Base-by-base conservation (phyloP, 306 rosid genomes). In the barrel medic (Medicago truncatula) region DNA sequence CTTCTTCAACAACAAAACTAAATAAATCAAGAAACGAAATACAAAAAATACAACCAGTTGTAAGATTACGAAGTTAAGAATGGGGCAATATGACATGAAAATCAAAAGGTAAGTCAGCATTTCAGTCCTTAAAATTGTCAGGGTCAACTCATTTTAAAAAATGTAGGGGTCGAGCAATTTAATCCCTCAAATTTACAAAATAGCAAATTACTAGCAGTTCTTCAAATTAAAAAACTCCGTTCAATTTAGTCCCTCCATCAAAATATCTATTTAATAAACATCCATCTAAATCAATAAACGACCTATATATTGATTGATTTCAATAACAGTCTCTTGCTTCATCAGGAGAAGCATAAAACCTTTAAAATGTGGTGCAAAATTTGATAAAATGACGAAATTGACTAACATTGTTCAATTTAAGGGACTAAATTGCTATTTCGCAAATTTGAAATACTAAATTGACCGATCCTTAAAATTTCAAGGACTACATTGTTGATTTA, bases 1-100 rank as follows among this genome's bases (percentile, higher is more conserved):
- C 40, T 65, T 20, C 53, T 17, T 40, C 78, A 67, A 28, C 66
- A 66, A 46, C 8, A 44, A 57, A 67, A 67, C 16, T 50, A 64
- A 63, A 71, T 34, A 50, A 28, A 63, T 18, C 20, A 53, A 40
- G 8, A 40, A 41, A 62, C 34, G n/a, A n/a, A 61, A 60, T 31
- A 47, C 10, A 54, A 36, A 53, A 71, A 71, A 17, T 49, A 49
- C 20, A 9, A 70, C 72, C 39, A 15, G 7, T 15, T 14, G 53
- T 53, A 62, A 25, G 28, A 68, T 41, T 28, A 70, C 38, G 2
- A 66, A 46, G 25, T 56, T 4, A 75, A 66, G 17, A 65, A 17
- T n/a, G 16, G 10, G 8, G 44, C 4, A 11, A 8, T 60, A 11
- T 67, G 16, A 3, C 43, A 52, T 11, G 25, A 40, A 34, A 43